Base-by-base conservation (phyloP, 495 filamentous ascomycete species). In the Xylaria nigripes region DNA sequence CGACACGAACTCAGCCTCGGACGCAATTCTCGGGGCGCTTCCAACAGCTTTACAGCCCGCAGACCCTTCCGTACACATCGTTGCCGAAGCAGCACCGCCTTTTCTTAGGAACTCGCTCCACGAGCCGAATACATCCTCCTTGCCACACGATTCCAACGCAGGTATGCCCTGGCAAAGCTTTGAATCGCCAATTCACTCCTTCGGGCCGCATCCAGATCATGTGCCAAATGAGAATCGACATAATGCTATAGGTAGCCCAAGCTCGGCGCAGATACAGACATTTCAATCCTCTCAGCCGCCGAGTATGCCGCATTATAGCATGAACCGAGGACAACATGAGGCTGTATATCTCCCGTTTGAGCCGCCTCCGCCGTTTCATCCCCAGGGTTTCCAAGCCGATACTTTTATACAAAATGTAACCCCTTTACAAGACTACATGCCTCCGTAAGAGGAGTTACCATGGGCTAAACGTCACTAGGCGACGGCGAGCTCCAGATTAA, bases 121-220 rank as follows among this genome's bases (percentile, higher is more conserved):
- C 46, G 46, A 44, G 38, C 38, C 25, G 27, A 55, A 34, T 10
- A 24, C 27, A 2, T 5, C 53, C 15, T n/a, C 53, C 21, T 3
- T 45, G 22, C 21, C 45, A 16, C 12, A 27, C 27, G 40, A 36
- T 25, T 4, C 53, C 24, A 45, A 25, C 4, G 38, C 40, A 19
- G 21, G 46, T 21, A 43, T 55, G 53, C 44, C 41, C 19, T 55
- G 53, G 53, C 45, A 55, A 21, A 49, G 45, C 53, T 55, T 55
- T 23, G 53, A 55, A 22, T 25, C 46, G 23, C 53, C 16, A n/a
- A 55, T 55, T 19, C 53, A 55, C 44, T 4, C 45, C 27, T 55
- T 44, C 40, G 40, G 23, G 13, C 10, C 43, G 13, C 43, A 45
- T 10, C 21, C 38, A 21, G 38, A 48, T 18, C 53, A 55, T 24